phyloP scores from a whole-genome alignment of 345 rosid genomes.

The Brassica juncea region DNA sequence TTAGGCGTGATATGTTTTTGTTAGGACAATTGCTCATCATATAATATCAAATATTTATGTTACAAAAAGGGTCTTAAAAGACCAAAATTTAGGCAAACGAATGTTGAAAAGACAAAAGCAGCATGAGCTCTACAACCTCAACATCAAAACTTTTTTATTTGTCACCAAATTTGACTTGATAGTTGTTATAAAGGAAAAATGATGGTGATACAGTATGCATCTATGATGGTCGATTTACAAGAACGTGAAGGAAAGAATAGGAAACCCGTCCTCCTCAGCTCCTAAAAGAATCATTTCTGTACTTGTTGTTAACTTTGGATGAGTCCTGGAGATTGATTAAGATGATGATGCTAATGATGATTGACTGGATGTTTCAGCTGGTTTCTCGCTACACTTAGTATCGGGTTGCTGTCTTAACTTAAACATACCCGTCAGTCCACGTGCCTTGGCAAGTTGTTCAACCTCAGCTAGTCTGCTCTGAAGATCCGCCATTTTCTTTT shows the following conservation, averaged over 20 bases:
- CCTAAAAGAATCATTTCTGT: conserved; percentile 29
- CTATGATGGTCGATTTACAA: conserved; percentile 17
- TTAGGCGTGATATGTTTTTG: too few relatives aligned
- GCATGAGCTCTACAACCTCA: neutral
- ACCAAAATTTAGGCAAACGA: neutral
- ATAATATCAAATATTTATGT: neutral
- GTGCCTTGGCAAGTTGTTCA: conserved; percentile 68
- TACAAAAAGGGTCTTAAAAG: neutral
- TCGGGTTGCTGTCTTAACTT: conserved; percentile 46
- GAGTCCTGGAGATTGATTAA: neutral
- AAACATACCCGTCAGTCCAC: conserved; percentile 65
- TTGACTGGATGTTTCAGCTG: conserved; percentile 45
- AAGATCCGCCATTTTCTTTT: conserved; percentile 60
- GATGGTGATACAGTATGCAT: conserved; percentile 10
- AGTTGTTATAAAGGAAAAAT: neutral
- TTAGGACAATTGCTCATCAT: too few relatives aligned
- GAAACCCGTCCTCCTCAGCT: conserved; percentile 22
- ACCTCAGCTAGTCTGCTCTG: conserved; percentile 60
- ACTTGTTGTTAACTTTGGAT: conserved; percentile 9
- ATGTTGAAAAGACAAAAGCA: neutral
- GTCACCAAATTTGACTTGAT: neutral
- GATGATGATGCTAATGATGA: neutral
- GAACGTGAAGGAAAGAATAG: conserved; percentile 30
- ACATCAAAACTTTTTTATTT: neutral
- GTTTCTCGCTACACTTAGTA: conserved; percentile 22